Evolutionary conservation across 352 stramenopile species (phyloP).

Genomic region (Phytophthora idaei): DNA sequence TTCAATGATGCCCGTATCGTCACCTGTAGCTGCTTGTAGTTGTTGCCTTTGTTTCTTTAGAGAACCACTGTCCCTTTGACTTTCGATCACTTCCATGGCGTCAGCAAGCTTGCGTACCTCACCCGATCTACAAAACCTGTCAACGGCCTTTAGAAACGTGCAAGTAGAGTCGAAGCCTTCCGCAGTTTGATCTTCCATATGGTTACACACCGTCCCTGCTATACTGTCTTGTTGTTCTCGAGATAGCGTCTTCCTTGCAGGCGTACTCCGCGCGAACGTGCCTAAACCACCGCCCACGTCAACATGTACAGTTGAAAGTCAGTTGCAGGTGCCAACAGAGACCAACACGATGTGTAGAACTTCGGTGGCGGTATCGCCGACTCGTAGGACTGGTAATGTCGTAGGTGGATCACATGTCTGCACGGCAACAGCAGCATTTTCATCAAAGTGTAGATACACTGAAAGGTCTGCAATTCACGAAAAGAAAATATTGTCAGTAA

Average conservation of each 20-base stretch:
- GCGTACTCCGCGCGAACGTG: neutral
- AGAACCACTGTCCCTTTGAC: neutral
- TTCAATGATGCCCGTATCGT: neutral
- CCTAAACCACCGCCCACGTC: neutral
- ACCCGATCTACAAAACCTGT: neutral
- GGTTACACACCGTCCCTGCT: neutral
- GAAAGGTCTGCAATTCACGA: neutral
- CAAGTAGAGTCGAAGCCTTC: neutral
- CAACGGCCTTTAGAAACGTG: neutral
- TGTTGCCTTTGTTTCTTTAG: neutral
- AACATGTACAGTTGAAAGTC: too few species aligned
- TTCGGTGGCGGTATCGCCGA: neutral
- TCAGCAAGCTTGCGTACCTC: neutral
- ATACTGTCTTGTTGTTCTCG: neutral
- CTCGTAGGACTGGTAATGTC: neutral
- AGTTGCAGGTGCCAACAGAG: neutral
- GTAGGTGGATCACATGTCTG: neutral
- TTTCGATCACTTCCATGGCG: constrained; percentile 9
- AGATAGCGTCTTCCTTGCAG: neutral
- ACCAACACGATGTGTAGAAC: neutral
- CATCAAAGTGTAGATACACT: neutral
- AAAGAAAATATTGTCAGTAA: neutral
- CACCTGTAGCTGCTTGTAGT: neutral
- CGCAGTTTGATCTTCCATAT: neutral
- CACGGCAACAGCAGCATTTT: neutral